Conservation (phyloP, 768 basidiomycete species). For the Lentinula raphanica region DNA sequence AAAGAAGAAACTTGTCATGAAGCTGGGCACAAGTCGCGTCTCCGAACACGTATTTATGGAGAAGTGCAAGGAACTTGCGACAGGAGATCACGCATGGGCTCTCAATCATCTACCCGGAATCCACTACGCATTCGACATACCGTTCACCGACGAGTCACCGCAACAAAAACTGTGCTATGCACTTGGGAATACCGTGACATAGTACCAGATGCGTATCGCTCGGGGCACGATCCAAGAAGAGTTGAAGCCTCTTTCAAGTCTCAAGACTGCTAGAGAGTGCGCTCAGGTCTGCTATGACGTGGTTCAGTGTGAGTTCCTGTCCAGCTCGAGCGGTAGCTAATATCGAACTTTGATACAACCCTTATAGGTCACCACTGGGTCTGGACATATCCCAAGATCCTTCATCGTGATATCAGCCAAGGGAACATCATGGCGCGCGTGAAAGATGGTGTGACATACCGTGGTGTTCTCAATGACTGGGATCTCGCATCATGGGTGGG, state of each 20-base stretch:
- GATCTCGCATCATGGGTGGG: neutral
- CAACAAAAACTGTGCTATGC: neutral
- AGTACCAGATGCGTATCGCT: neutral
- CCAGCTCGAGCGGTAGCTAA: too few relatives aligned
- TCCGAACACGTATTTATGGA: neutral
- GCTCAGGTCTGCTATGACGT: neutral
- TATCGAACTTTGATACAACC: neutral
- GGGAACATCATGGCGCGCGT: neutral
- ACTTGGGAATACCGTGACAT: neutral
- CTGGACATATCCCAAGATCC: neutral
- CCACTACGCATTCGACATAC: neutral
- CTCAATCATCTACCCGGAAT: neutral
- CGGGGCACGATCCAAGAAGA: neutral
- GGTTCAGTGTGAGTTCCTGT: neutral
- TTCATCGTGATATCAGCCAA: conserved; percentile 5
- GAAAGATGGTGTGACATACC: neutral
- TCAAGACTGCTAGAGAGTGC: neutral
- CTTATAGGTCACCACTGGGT: neutral
- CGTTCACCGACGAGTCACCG: neutral
- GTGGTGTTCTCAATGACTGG: conserved; percentile 4
- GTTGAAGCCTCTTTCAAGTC: neutral
- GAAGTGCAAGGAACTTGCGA: neutral
- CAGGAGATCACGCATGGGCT: neutral
- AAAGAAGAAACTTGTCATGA: too few relatives aligned
- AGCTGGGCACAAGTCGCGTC: neutral